Base-by-base conservation (phyloP, 1,284 basidiomycete species). In the Apiotrichum laibachii region DNA sequence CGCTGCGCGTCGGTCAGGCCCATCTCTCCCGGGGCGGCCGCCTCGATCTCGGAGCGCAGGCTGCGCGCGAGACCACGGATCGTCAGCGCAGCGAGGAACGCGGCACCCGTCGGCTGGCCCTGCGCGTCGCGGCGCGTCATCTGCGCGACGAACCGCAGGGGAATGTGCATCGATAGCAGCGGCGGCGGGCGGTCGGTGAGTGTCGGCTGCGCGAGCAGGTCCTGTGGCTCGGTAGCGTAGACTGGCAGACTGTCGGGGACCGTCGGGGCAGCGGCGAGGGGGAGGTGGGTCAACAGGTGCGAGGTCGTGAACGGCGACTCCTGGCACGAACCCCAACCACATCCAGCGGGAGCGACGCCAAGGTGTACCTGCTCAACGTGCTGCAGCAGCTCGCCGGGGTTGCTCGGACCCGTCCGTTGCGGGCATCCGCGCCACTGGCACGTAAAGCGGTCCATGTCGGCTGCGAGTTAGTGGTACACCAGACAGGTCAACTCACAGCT, bases 251-350 rank as follows among this genome's bases (percentile, higher is more conserved):
- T 51, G 13, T 69, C 63, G 16, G 67, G 63, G 16, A 65, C 62
- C 4, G 33, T 21, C 5, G 52, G 53, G 1, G 60, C 49, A 15
- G 13, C 16, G 19, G 46, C 48, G 3, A 67, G 53, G 1, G 75
- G 75, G 13, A 76, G 56, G 56, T 77, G 75, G 2, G 74, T 77
- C 45, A 72, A 60, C 19, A 77, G 60, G 49, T 77, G 75, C 7
- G 70, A 59, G 18, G 64, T 37, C n/a, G 67, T 68, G 56, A 68
- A 69, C 16, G 68, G 68, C 9, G 62, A 21, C 52, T 68, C 61
- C n/a, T 50, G 21, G 56, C 75, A 77, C 10, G 57, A 57, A 9
- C 60, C 67, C 75, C 75, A 77, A n/a, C 43, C 55, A 57, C 75
- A 77, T 21, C 45, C 11, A 8, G 56, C n/a, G 0, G 67, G 66